Percentiles rank a stretch among this genome's conserved stretches.
Conservation (phyloP, 805 yeast species). For the Pichia scutulata region DNA sequence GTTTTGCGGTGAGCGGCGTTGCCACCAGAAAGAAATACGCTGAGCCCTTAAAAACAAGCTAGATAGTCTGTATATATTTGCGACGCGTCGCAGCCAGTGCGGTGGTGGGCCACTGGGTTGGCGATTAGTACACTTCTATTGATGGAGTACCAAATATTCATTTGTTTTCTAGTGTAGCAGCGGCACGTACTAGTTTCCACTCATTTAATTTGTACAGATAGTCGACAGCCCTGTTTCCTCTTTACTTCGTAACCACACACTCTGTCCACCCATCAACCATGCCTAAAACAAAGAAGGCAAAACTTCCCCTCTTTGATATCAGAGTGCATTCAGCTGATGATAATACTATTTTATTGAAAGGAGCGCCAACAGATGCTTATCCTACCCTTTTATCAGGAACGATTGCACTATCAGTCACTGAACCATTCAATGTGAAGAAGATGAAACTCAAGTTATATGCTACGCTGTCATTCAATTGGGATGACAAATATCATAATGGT, state of each 20-base stretch:
- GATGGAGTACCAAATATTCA: too few species aligned
- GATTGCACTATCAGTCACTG: slow-evolving; percentile 66
- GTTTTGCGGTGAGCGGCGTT: too few species aligned
- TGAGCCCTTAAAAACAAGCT: too few species aligned
- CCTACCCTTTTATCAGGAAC: slow-evolving; percentile 71
- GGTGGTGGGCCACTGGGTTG: too few species aligned
- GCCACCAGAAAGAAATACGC: neutral
- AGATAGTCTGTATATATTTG: too few species aligned
- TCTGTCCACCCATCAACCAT: slow-evolving; percentile 4
- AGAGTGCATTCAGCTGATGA: slow-evolving; percentile 61
- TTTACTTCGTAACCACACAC: neutral
- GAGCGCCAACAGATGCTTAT: slow-evolving; percentile 68
- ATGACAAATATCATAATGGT: slow-evolving; percentile 41
- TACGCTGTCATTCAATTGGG: slow-evolving; percentile 58
- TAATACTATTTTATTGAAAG: slow-evolving; percentile 76
- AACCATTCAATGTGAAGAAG: slow-evolving; percentile 62
- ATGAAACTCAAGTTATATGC: slow-evolving; percentile 60
- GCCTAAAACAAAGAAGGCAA: slow-evolving; percentile 20
- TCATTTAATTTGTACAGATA: too few species aligned
- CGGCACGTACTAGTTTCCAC: too few species aligned
- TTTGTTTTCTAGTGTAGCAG: too few species aligned
- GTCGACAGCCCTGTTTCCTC: neutral
- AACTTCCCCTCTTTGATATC: slow-evolving; percentile 34
- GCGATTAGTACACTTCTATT: too few species aligned
- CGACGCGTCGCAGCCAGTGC: too few species aligned